These are phyloP conservation scores for Eremothecium gossypii DNA, from an alignment of 1,139 yeast genomes.

Conservation along the genomic window DNA sequence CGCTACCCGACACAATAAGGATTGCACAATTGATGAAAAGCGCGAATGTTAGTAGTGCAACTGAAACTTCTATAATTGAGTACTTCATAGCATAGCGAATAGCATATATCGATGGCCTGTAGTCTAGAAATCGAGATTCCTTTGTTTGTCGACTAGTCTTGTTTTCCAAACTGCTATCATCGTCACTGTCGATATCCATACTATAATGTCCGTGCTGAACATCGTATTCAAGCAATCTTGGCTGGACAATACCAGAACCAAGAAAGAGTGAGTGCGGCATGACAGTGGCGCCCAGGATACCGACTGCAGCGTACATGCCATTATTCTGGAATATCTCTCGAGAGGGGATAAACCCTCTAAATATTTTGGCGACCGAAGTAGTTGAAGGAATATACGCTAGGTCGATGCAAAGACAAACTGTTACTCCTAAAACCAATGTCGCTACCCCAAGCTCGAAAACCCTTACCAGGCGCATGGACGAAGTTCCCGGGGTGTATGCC, in stretches of 20 bases:
- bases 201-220: constrained; percentile 36
- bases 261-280: constrained; percentile 74
- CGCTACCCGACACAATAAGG: constrained; percentile 64
- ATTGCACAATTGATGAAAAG: constrained; percentile 74
- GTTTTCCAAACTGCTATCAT: constrained; percentile 13
- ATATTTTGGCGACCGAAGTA: constrained; percentile 41
- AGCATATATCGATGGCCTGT: constrained; percentile 57
- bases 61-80: constrained; percentile 53
- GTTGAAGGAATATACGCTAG: constrained; percentile 45
- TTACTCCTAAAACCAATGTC: constrained; percentile 55
- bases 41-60: constrained; percentile 67
- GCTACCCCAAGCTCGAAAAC: constrained; percentile 63
- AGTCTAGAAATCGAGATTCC: constrained; percentile 29
- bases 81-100: constrained; percentile 57
- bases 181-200: constrained; percentile 10
- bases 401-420: constrained; percentile 63
- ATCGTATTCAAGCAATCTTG: constrained; percentile 58
- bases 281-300: constrained; percentile 74
- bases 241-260: constrained; percentile 70
- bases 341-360: constrained; percentile 68
- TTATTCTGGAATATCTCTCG: constrained; percentile 48
- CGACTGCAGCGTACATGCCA: constrained; percentile 67
- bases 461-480: constrained; percentile 54
- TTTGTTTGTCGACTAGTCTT: constrained; percentile 10
- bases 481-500: constrained; percentile 64